Conservation (phyloP, 2,329 filamentous ascomycete species). For the Peltaster fructicola region DNA sequence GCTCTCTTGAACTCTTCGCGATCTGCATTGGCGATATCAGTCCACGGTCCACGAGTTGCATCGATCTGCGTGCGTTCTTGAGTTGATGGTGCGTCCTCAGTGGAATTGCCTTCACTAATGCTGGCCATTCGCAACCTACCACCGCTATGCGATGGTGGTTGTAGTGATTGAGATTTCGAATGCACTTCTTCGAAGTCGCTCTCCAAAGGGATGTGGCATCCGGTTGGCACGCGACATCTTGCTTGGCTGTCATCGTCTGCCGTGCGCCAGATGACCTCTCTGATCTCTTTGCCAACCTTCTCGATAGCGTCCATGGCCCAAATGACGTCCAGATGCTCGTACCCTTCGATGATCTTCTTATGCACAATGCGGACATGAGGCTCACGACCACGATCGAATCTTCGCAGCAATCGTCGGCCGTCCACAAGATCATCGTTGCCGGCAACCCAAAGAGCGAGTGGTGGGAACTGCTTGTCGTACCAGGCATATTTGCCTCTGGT, state of each 20-base stretch:
- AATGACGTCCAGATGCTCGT: slow-evolving; percentile 86
- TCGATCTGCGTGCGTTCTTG: slow-evolving; percentile 2
- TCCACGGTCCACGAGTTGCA: slow-evolving; percentile 3
- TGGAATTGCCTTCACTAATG: slow-evolving; percentile 9
- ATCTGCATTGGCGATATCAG: slow-evolving; percentile 21
- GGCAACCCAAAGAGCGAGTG: slow-evolving; percentile 75
- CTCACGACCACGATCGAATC: slow-evolving; percentile 62
- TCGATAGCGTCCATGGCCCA: slow-evolving; percentile 85
- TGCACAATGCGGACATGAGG: slow-evolving; percentile 69
- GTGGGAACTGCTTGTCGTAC: slow-evolving; percentile 66
- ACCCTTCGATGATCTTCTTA: slow-evolving; percentile 64
- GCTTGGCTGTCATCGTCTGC: slow-evolving; percentile 36
- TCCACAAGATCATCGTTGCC: slow-evolving; percentile 75
- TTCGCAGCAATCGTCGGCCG: slow-evolving; percentile 51
- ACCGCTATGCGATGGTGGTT: too few relatives aligned
- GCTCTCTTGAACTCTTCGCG: slow-evolving; percentile 50
- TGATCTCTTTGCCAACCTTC: slow-evolving; percentile 64
- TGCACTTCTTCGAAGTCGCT: too few relatives aligned
- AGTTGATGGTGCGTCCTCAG: slow-evolving; percentile 1
- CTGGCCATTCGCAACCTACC: slow-evolving; percentile 15
- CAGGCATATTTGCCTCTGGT: slow-evolving; percentile 40
- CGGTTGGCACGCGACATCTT: slow-evolving; percentile 44
- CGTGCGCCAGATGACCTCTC: slow-evolving; percentile 72
- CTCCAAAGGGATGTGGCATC: slow-evolving; percentile 35
- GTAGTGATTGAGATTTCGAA: too few relatives aligned